These are phyloP conservation scores for Stagonosporopsis rhizophila DNA, from an alignment of 2,329 filamentous ascomycete species.

Conservation along the genomic window DNA sequence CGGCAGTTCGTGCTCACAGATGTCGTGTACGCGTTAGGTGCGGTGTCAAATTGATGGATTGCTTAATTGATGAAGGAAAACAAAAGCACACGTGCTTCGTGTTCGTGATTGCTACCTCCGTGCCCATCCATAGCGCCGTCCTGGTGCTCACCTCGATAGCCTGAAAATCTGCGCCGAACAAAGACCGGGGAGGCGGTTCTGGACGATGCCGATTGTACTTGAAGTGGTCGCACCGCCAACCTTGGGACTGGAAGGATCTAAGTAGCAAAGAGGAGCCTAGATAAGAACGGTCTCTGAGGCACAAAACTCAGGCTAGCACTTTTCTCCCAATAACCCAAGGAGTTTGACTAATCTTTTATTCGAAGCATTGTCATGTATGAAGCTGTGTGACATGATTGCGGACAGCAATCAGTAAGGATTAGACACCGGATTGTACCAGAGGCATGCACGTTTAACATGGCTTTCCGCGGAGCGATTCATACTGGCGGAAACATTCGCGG, in stretches of 20 bases:
- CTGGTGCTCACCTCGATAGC: background rate
- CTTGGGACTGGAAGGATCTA: background rate
- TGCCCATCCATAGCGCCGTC: background rate
- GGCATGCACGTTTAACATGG: background rate
- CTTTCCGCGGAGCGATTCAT: constrained; percentile 3
- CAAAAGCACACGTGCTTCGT: background rate
- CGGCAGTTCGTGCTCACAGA: background rate
- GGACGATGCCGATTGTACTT: background rate
- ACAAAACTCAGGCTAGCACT: background rate
- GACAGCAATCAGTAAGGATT: background rate
- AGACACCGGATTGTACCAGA: background rate
- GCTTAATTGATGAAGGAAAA: background rate
- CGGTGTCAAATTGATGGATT: background rate
- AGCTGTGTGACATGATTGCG: background rate
- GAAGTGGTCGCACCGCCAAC: background rate
- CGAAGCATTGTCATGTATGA: background rate
- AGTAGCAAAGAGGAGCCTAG: background rate
- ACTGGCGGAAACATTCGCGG: background rate
- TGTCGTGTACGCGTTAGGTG: background rate
- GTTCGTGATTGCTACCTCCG: constrained; percentile 4
- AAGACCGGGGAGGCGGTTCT: background rate
- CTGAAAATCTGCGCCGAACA: background rate
- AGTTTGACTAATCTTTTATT: background rate
- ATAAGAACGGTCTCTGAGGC: background rate
- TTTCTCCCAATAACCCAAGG: background rate